phyloP scores from a whole-genome alignment of 2,329 filamentous ascomycete species.

The Calonectria pauciramosa region DNA sequence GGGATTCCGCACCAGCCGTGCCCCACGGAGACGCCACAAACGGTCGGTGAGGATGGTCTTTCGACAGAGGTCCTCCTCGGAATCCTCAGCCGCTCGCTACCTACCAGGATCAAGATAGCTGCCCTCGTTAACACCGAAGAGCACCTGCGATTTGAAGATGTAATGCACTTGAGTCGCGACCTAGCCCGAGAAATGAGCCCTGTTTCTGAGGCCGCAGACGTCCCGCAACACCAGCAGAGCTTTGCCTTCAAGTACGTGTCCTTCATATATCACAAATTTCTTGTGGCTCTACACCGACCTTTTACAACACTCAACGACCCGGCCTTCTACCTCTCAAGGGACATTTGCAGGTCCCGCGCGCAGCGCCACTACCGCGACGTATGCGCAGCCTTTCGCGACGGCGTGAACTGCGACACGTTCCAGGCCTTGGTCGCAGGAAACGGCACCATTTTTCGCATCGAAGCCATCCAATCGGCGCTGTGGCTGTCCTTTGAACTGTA shows the following conservation, averaged over 20 bases:
- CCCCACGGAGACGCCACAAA: not conserved
- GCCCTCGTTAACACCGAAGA: not conserved
- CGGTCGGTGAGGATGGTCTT: not conserved
- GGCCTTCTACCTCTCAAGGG: not conserved
- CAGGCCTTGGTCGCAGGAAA: not conserved
- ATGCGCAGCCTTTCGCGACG: not conserved
- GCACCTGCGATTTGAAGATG: not conserved
- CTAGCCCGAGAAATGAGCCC: not conserved
- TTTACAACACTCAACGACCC: not conserved
- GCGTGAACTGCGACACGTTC: not conserved
- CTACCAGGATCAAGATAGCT: not conserved
- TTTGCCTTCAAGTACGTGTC: not conserved
- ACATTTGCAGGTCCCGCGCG: not conserved
- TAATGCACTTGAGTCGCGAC: not conserved
- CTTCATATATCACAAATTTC: not conserved
- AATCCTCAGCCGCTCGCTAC: not conserved
- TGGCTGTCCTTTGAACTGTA: constrained; percentile 1
- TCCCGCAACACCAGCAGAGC: not conserved
- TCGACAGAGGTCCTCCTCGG: not conserved
- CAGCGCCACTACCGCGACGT: not conserved
- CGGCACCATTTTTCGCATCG: not conserved
- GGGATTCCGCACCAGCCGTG: not conserved
- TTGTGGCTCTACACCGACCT: not conserved
- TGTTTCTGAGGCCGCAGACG: not conserved
- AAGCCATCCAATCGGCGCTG: not conserved